These are phyloP conservation scores for Zymoseptoria ardabiliae DNA, from an alignment of 2,329 filamentous ascomycete genomes.

Conservation along the genomic window DNA sequence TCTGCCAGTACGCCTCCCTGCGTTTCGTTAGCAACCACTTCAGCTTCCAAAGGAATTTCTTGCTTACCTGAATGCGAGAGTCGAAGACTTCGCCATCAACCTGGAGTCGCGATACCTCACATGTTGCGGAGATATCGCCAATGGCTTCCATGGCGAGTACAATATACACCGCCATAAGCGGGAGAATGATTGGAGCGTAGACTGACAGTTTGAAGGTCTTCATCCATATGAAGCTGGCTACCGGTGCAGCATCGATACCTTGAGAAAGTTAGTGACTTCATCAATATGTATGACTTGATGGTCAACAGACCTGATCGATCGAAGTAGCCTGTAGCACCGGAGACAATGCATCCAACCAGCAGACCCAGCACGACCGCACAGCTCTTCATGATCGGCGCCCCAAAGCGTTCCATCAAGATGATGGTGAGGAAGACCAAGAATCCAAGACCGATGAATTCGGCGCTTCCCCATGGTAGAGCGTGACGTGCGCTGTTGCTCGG, in stretches of 20 bases:
- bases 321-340: conserved; percentile 71
- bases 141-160: conserved; percentile 74
- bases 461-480: conserved; percentile 66
- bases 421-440: conserved; percentile 76
- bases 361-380: conserved; percentile 69
- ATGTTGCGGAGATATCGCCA: conserved; percentile 50
- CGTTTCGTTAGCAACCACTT: neutral
- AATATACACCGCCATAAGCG: conserved; percentile 55
- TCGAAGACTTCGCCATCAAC: conserved; percentile 67
- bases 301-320: conserved; percentile 43
- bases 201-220: conserved; percentile 66
- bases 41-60: neutral
- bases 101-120: conserved; percentile 69
- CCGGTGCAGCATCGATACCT: conserved; percentile 64
- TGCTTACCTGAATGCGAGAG: conserved; percentile 49
- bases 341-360: conserved; percentile 70
- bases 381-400: conserved; percentile 77
- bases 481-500: conserved; percentile 62
- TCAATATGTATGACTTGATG: conserved; percentile 44
- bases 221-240: conserved; percentile 70
- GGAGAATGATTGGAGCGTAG: conserved; percentile 67
- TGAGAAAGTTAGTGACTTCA: conserved; percentile 68
- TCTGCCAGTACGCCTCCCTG: conserved; percentile 74
- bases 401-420: conserved; percentile 72
- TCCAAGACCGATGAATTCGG: conserved; percentile 71